Base-by-base conservation (phyloP, 2,329 filamentous ascomycete genomes). In the Beauveria australis region DNA sequence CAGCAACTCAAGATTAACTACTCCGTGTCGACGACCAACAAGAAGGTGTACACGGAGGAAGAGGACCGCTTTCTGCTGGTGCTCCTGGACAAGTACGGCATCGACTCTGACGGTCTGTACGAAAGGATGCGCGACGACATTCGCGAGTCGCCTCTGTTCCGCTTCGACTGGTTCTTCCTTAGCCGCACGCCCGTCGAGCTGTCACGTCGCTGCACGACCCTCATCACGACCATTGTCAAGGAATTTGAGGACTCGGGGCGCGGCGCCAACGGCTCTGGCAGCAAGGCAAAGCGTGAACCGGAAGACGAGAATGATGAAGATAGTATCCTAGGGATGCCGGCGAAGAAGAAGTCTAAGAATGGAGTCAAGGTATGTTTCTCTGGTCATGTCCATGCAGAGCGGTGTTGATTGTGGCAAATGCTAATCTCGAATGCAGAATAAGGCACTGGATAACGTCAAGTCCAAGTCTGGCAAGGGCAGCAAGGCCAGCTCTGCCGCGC, bases 1-100 rank as follows among this genome's bases (percentile, higher is more conserved):
- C 94, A 99, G 74, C 94, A 99, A 75, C 86, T 99, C 69, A 96
- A 96, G 80, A 92, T 99, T 78, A 97, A 96, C 77, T 99, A 99
- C 75, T 96, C 92, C 0, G 94, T 99, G 30, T 96, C 92, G 7
- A 99, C 94, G 2, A 99, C 95, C 10, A 99, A 99, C 83, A 99
- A 99, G 79, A 99, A 99, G 78, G 92, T 99, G 1, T 99, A 99
- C 73, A 97, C 92, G 0, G 95, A 99, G 72, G 94, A 99, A 71
- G 94, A 99, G 73, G 94, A 99, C 71, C 86, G 94, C 3, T 99
- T 99, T 76, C 76, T 99, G 57, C 81, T 99, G 40, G 93, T 99
- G 54, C 88, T 97, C 76, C 81, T 99, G 6, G 92, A 99, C 75
- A 90, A 88, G 73, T 89, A 92, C 67, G 94, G 95, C 7, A 87